phyloP scores from a whole-genome alignment of 1,139 yeast genomes.

The Yamadazyma mexicana region DNA sequence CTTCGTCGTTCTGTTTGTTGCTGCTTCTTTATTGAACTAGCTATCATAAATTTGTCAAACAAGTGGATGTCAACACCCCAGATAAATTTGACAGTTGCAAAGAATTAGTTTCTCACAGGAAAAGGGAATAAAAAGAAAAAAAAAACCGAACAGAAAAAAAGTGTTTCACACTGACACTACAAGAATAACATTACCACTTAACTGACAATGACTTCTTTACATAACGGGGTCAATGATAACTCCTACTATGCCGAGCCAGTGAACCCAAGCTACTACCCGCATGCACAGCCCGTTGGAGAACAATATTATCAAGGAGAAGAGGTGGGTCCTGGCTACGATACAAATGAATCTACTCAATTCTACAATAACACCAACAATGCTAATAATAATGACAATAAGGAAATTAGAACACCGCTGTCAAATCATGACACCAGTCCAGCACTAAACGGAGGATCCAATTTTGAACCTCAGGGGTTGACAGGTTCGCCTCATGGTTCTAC shows the following conservation, averaged over 20 bases:
- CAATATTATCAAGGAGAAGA: conserved; percentile 3
- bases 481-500: conserved; percentile 13
- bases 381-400: background rate
- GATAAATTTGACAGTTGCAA: background rate
- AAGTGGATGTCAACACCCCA: background rate
- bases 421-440: background rate
- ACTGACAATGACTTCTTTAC: conserved; percentile 36
- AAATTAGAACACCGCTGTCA: background rate
- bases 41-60: too few species aligned
- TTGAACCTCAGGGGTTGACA: conserved; percentile 1
- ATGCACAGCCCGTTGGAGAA: conserved; percentile 9
- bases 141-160: background rate
- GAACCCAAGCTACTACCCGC: conserved; percentile 27
- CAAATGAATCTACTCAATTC: background rate
- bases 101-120: background rate
- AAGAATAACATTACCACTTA: background rate
- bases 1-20: too few species aligned
- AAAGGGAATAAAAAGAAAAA: background rate
- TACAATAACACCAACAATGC: background rate
- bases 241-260: conserved; percentile 34
- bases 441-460: background rate
- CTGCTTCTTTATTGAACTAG: too few species aligned
- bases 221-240: conserved; percentile 28
- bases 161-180: background rate
- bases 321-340: conserved; percentile 1